Base-by-base conservation (phyloP, 2,329 filamentous ascomycete species). In the Ascochyta koolunga region DNA sequence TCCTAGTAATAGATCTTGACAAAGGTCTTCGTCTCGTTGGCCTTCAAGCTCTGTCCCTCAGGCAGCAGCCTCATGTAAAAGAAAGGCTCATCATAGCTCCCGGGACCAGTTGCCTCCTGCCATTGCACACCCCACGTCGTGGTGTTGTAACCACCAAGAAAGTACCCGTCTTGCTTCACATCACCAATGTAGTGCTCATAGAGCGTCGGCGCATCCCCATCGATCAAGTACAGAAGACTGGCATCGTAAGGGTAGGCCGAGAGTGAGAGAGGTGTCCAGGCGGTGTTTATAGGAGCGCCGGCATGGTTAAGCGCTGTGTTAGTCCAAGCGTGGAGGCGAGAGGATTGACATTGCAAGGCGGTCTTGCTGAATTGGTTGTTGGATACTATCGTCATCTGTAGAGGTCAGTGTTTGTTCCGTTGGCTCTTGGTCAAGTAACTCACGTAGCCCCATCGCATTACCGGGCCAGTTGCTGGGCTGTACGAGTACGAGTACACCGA, bases 121-220 rank as follows among this genome's bases (percentile, higher is more conserved):
- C 63, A 65, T 56, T 58, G 52, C 22, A 64, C 59, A 6, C 60
- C 65, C 63, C 60, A 67, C 6, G 57, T 60, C 15, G 62, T 62
- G 8, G 48, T 58, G 22, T 64, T 55, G 35, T 56, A 62, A 4
- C 62, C 62, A 4, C 64, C 64, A 5, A 66, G 25, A 43, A 61
- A 66, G 10, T 54, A 47, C 4, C 62, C 64, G 19, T 54, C 47
- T 29, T 67, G 61, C 58, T 67, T 65, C 33, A 39, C 46, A 13
- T 43, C 64, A 15, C 40, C 55, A 19, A 61, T 38, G 25, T 61
- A 67, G 39, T 67, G 62, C 43, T 66, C 60, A 29, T 60, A 66
- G 1, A 55, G 19, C 35, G 56, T 61, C 8, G 58, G 58, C 16
- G 55, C 50, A 6, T 51, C 39, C 9, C 62, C 61, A 11, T 51